These are phyloP conservation scores for Fraxinus baroniana DNA, from an alignment of 305 asterid species.

Conservation along the genomic window DNA sequence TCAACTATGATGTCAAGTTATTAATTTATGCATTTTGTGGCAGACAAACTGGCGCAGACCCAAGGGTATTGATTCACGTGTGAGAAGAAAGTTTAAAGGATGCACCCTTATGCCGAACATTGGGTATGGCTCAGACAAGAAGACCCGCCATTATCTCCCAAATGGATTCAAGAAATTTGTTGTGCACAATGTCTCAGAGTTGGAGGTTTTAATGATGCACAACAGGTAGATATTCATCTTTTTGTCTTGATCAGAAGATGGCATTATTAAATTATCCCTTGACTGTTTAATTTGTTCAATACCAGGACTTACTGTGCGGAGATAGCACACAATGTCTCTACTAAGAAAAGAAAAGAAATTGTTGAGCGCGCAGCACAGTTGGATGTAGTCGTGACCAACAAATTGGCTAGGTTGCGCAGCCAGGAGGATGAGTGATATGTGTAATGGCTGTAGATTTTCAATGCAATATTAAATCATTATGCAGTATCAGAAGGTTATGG, in stretches of 20 bases:
- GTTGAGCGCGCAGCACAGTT: constrained; percentile 53
- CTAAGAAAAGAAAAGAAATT: constrained; percentile 43
- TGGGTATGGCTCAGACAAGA: constrained; percentile 50
- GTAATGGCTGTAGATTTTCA: background rate
- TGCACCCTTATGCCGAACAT: constrained; percentile 44
- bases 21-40: background rate
- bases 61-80: constrained; percentile 54
- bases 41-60: constrained; percentile 53
- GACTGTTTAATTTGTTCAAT: background rate
- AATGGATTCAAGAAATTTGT: constrained; percentile 49
- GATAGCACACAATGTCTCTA: constrained; percentile 45
- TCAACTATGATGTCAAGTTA: background rate
- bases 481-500: background rate
- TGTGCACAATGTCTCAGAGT: constrained; percentile 45
- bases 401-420: constrained; percentile 52
- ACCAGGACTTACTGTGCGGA: constrained; percentile 46
- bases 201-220: constrained; percentile 50
- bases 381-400: constrained; percentile 50
- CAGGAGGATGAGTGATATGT: constrained; percentile 55
- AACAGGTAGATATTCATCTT: constrained; percentile 24
- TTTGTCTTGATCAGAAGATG: background rate
- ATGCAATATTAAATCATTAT: background rate
- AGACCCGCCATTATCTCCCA: constrained; percentile 48
- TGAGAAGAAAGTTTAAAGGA: constrained; percentile 47
- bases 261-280: background rate